A percentile compares a stretch with the other conserved stretches of the same genome.
Evolutionary conservation across 2,329 filamentous ascomycete genomes (phyloP).

Genomic region (Cercospora sp.): DNA sequence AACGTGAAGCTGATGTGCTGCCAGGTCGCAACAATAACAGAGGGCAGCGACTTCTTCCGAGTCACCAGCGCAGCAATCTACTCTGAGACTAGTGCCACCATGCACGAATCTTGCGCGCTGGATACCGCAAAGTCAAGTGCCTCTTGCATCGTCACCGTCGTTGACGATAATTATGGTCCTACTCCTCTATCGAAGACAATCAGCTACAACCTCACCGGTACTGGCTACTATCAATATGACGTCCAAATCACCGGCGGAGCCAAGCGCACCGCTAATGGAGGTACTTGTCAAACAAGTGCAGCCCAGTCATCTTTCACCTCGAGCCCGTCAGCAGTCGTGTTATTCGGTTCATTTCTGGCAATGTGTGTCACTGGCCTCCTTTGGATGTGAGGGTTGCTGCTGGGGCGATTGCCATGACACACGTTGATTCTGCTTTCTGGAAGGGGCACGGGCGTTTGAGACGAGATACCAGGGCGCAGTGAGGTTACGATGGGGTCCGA

Average conservation of each 20-base stretch:
- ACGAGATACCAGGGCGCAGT: background rate
- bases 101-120: conserved; percentile 29
- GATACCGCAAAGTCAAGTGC: conserved; percentile 22
- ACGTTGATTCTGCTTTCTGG: background rate
- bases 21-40: conserved; percentile 31
- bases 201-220: conserved; percentile 28
- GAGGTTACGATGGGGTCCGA: background rate
- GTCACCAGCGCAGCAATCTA: conserved; percentile 30
- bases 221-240: conserved; percentile 27
- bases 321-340: background rate
- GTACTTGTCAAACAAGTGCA: conserved; percentile 21
- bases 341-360: background rate
- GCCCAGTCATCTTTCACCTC: background rate
- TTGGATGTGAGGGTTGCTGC: background rate
- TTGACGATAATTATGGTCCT: conserved; percentile 21
- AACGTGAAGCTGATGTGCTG: background rate
- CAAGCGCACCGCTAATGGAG: conserved; percentile 22
- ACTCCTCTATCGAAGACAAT: conserved; percentile 25
- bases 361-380: background rate
- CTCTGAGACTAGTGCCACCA: conserved; percentile 29
- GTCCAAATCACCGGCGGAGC: conserved; percentile 28
- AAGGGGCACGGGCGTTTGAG: background rate
- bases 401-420: background rate
- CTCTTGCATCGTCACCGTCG: conserved; percentile 26
- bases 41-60: conserved; percentile 28